Evolutionary conservation across 192 early-diverging fungal genomes (phyloP), one percentile per base, ranked within the genome.

Genomic region (Oehlia diaphana): DNA sequence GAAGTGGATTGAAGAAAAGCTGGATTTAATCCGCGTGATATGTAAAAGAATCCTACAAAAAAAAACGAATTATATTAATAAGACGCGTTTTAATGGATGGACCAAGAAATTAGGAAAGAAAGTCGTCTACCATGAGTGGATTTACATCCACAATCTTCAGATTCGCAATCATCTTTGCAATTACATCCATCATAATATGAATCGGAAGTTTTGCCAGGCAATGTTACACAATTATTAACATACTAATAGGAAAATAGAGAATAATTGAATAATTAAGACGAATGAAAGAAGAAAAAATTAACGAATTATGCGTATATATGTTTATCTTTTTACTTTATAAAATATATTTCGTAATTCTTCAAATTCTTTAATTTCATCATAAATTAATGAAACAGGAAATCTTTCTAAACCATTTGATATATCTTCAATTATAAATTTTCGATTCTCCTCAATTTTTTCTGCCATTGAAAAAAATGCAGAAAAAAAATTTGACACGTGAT

Each of bases 61-160:
- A 26, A n/a, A 76, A 23, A 58, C 44, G 21, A n/a, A 53, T 10
- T 53, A 14, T 28, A 31, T 28, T 31, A 19, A 42, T 9, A 8
- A 26, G 23, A 58, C 9, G 12, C n/a, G 33, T 26, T 42, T 42
- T 12, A 53, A 16, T 50, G 4, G 21, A 21, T n/a, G 9, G n/a
- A 63, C 39, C 35, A 31, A 31, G 31, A 31, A 31, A 31, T 31
- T 31, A 31, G 37, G 9, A 49, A 42, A 23, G 12, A 63, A 63
- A 33, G 37, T 42, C 33, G 6, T 44, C 23, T 67, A 68, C 76
- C 76, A 78, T 78, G 76, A 68, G 42, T 33, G 4, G 76, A 42
- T 78, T 78, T 78, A 53, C 76, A 78, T 50, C 76, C 76, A 58
- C 76, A 78, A 64, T 78, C 64, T 68, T 62, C 53, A 21, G 76